Conservation (phyloP, 306 rosid genomes). For the Cucumis cinereus region DNA sequence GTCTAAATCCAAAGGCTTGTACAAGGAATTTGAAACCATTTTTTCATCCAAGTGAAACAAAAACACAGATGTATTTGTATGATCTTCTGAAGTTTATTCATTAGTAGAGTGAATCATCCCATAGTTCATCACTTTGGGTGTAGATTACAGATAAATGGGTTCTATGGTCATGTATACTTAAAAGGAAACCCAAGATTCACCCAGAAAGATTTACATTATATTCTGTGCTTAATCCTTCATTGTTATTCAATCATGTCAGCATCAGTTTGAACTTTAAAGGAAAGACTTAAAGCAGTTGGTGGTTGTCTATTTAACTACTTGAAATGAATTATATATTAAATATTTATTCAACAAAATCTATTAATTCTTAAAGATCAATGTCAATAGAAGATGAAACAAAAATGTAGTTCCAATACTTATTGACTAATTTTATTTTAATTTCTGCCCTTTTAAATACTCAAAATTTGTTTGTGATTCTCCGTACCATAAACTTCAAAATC, state of each 20-base stretch:
- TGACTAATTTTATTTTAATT: too few relatives aligned
- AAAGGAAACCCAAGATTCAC: background rate
- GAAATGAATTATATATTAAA: too few relatives aligned
- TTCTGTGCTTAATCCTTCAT: background rate
- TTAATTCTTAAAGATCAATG: too few relatives aligned
- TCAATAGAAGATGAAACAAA: too few relatives aligned
- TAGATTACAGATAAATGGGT: background rate
- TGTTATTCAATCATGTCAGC: background rate
- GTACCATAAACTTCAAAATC: too few relatives aligned
- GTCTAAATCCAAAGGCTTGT: conserved; percentile 37
- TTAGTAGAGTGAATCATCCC: background rate
- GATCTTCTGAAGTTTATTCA: background rate
- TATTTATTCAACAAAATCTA: too few relatives aligned
- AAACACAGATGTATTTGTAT: background rate
- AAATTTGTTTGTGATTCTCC: too few relatives aligned
- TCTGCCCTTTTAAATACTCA: too few relatives aligned
- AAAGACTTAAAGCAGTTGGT: background rate
- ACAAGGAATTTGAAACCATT: conserved; percentile 79
- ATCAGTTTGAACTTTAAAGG: background rate
- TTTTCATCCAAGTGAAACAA: conserved; percentile 64
- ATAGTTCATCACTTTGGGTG: background rate
- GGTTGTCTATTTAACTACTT: background rate
- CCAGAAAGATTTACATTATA: background rate
- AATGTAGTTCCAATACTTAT: too few relatives aligned
- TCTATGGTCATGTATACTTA: background rate